A percentile compares a stretch with the other conserved stretches of the same genome.
Evolutionary conservation across 2,329 filamentous ascomycete species (phyloP).

Genomic region (Amauroascus niger): DNA sequence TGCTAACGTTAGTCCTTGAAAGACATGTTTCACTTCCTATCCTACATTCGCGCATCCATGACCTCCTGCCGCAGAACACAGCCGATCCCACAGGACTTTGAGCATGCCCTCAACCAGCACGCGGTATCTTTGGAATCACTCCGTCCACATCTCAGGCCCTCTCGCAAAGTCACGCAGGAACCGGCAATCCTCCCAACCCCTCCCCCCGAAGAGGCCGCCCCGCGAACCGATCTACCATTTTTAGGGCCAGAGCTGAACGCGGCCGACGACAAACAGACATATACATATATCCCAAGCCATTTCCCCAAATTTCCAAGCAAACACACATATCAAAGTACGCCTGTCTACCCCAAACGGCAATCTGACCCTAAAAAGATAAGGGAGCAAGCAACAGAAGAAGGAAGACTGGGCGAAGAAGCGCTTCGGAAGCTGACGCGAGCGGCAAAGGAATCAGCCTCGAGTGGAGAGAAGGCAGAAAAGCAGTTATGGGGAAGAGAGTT

Average conservation of each 20-base stretch:
- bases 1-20: conserved; percentile 22
- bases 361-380: conserved; percentile 50
- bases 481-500: conserved; percentile 31
- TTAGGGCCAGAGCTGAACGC: conserved; percentile 45
- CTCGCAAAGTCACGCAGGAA: conserved; percentile 28
- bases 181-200: conserved; percentile 29
- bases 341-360: conserved; percentile 50
- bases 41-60: conserved; percentile 50
- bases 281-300: conserved; percentile 49
- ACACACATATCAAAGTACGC: conserved; percentile 54
- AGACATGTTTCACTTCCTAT: conserved; percentile 48
- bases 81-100: conserved; percentile 52
- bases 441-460: conserved; percentile 34
- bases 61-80: conserved; percentile 45
- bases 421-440: conserved; percentile 51
- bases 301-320: conserved; percentile 54
- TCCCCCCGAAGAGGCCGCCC: conserved; percentile 32
- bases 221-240: conserved; percentile 32
- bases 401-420: conserved; percentile 55
- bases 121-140: conserved; percentile 28
- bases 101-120: conserved; percentile 34
- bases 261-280: conserved; percentile 38
- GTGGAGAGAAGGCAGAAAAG: conserved; percentile 33
- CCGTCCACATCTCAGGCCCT: conserved; percentile 26
- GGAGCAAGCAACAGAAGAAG: conserved; percentile 56